Conservation (phyloP, 148 eudicot genomes). For the Camellia japonica region DNA sequence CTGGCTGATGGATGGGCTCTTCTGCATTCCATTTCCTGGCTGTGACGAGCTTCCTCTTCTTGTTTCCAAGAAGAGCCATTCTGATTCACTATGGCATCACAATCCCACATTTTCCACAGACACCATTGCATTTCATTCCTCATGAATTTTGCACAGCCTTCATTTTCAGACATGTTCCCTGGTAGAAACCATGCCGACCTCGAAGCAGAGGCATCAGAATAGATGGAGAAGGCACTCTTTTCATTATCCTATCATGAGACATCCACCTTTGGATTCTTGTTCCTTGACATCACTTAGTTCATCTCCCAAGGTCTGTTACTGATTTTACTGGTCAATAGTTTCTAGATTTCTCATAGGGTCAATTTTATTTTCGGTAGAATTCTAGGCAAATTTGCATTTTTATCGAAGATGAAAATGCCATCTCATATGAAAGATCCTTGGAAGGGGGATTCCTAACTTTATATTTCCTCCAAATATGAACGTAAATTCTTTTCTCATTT, state of each 20-base stretch:
- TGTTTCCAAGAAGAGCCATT: slow-evolving; percentile 56
- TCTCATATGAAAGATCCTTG: slow-evolving; percentile 17
- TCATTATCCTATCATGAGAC: slow-evolving; percentile 59
- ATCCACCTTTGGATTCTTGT: slow-evolving; percentile 70
- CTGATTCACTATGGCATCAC: slow-evolving; percentile 48
- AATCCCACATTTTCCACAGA: slow-evolving; percentile 48
- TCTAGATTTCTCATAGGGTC: slow-evolving; percentile 26
- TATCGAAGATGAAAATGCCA: slow-evolving; percentile 1
- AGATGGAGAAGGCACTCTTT: slow-evolving; percentile 54
- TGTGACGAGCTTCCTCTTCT: slow-evolving; percentile 56
- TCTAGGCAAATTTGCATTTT: neutral
- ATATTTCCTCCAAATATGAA: neutral
- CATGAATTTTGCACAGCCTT: slow-evolving; percentile 56
- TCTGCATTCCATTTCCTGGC: slow-evolving; percentile 49
- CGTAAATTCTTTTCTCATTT: slow-evolving; percentile 6
- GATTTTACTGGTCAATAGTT: slow-evolving; percentile 34
- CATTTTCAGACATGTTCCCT: slow-evolving; percentile 52
- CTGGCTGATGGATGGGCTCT: slow-evolving; percentile 53
- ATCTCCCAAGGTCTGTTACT: slow-evolving; percentile 77
- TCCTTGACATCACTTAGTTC: slow-evolving; percentile 69
- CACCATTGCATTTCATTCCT: slow-evolving; percentile 56
- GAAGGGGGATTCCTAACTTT: slow-evolving; percentile 12
- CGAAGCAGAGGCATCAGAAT: slow-evolving; percentile 53
- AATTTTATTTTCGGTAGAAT: slow-evolving; percentile 9
- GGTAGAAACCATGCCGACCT: slow-evolving; percentile 43